Conservation (phyloP, 2,329 filamentous ascomycete genomes). For the Microascus cirrosus region DNA sequence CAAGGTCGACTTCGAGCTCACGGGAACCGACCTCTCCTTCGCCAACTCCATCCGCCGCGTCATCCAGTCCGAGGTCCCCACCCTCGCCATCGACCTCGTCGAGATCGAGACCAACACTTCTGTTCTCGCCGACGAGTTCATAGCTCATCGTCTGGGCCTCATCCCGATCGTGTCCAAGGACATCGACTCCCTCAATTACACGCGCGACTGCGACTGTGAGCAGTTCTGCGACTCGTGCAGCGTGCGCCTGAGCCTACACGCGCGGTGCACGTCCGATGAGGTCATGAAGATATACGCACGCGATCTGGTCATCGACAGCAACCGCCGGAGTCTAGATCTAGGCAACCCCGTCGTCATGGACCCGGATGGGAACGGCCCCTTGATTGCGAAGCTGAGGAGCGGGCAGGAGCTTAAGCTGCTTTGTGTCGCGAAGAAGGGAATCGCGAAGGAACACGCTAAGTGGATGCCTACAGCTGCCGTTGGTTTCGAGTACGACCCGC, state of each 20-base stretch:
- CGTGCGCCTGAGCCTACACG: constrained; percentile 73
- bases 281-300: constrained; percentile 92
- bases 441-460: constrained; percentile 97
- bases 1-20: constrained; percentile 85
- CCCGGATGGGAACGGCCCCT: constrained; percentile 64
- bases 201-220: constrained; percentile 93
- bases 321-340: constrained; percentile 60
- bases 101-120: constrained; percentile 89
- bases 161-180: constrained; percentile 79
- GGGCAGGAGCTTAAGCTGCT: constrained; percentile 84
- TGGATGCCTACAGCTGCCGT: constrained; percentile 91
- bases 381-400: constrained; percentile 83
- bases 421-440: constrained; percentile 95
- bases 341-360: constrained; percentile 79
- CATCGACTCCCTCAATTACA: constrained; percentile 73
- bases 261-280: constrained; percentile 73
- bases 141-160: constrained; percentile 83
- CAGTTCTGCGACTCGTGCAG: constrained; percentile 89
- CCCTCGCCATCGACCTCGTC: constrained; percentile 87
- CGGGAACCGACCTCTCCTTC: constrained; percentile 78
- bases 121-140: constrained; percentile 93
- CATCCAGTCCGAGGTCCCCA: constrained; percentile 89
- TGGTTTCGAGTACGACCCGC: constrained; percentile 95
- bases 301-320: constrained; percentile 65
- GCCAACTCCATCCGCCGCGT: constrained; percentile 86